Base-by-base conservation (phyloP, 306 rosid genomes). In the Lagenaria siceraria region DNA sequence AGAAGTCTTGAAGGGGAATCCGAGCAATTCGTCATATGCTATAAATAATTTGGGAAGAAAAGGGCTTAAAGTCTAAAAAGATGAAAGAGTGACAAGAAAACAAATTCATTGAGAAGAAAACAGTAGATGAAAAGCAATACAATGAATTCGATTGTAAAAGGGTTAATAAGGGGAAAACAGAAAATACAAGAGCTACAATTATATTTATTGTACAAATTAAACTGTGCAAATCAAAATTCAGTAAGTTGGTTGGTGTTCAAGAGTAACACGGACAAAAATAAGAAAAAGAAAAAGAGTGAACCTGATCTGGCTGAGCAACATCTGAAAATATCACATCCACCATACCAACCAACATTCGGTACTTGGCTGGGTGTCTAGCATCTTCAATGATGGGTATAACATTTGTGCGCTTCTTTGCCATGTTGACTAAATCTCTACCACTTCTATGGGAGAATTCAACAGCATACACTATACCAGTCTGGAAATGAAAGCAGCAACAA, bases 221-320 rank as follows among this genome's bases (percentile, higher is more conserved):
- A 40, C 43, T 40, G 43, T 40, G 43, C 43, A 1, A 9, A 40
- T 40, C 3, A 36, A n/a, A 4, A 8, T n/a, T 21, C 15, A 68
- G 14, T 14, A n/a, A 68, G 54, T 4, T 33, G 25, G 3, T 35
- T n/a, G 1, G 18, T 8, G 9, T 2, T 8, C 25, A 15, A 24
- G 19, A 59, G 8, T 59, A 24, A 22, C 0, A 40, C 4, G 46
- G 11, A 17, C 4, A 21, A 74, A 21, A 74, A 18, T 17, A 0
- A 31, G 10, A 13, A 58, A 11, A 60, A 42, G 42, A 17, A 59
- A 42, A 3, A 7, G 19, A 10, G 22, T 58, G 38, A 38, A 95
- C 99, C 99, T 92, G 99, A 86, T 95, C 99, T 6, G 97, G 99
- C 81, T 95, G 97, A 8, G 99, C 99, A 83, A 95, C 99, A 85